Conservation (phyloP, 371 early-diverging fungal species). For the Apophysomyces variabilis region DNA sequence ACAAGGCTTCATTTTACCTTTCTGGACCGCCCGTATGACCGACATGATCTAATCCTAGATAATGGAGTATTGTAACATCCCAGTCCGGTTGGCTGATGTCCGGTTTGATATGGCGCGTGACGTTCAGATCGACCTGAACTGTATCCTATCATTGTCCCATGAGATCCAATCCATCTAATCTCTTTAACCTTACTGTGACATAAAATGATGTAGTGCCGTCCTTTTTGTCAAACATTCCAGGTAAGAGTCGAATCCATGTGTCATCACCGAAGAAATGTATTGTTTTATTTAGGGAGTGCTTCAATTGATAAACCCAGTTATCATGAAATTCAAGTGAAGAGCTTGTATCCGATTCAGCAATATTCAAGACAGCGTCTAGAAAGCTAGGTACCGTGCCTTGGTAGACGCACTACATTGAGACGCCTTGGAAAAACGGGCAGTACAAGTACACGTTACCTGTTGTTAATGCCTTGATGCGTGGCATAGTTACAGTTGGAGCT, state of each 20-base stretch:
- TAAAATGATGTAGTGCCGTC: conserved; percentile 86
- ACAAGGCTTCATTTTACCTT: conserved; percentile 27
- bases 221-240: conserved; percentile 61
- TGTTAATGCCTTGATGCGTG: conserved; percentile 93
- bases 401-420: background rate
- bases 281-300: conserved; percentile 52
- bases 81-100: conserved; percentile 68
- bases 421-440: background rate
- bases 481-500: conserved; percentile 95
- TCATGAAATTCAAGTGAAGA: conserved; percentile 71
- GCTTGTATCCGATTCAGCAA: conserved; percentile 83
- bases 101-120: conserved; percentile 76
- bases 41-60: conserved; percentile 94
- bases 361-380: conserved; percentile 80
- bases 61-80: conserved; percentile 90
- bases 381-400: conserved; percentile 67
- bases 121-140: conserved; percentile 78
- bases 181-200: conserved; percentile 57
- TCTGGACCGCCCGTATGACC: conserved; percentile 92
- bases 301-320: conserved; percentile 75
- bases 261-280: conserved; percentile 94
- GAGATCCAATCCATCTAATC: too few relatives aligned
- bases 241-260: conserved; percentile 92
- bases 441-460: conserved; percentile 69
- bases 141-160: conserved; percentile 59